These are phyloP conservation scores for Hansenula sp. DNA, from an alignment of 1,139 yeast species.

Conservation along the genomic window DNA sequence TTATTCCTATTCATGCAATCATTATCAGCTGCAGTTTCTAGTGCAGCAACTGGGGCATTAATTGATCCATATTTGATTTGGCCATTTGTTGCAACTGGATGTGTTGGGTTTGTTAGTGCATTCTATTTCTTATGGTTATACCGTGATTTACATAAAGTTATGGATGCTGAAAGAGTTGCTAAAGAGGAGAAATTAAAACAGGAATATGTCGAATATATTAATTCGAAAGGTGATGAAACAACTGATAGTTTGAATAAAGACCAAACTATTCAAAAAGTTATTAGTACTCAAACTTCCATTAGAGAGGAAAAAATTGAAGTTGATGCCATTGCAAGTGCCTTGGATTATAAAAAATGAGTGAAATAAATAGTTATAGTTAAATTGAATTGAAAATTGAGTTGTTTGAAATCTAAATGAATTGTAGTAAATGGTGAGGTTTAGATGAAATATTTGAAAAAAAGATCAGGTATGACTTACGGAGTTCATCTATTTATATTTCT, in stretches of 20 bases:
- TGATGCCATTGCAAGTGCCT: not conserved
- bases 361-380: too few relatives aligned
- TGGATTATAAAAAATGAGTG: not conserved
- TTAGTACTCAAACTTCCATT: not conserved
- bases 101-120: slow-evolving; percentile 39
- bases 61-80: slow-evolving; percentile 50
- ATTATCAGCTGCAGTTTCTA: slow-evolving; percentile 49
- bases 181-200: not conserved
- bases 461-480: too few relatives aligned
- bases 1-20: slow-evolving; percentile 57
- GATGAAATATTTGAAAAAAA: too few relatives aligned
- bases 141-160: slow-evolving; percentile 46
- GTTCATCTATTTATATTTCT: too few relatives aligned
- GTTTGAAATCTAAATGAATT: too few relatives aligned
- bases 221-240: not conserved
- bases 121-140: slow-evolving; percentile 38
- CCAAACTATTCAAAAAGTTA: not conserved
- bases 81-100: slow-evolving; percentile 48
- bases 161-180: slow-evolving; percentile 39
- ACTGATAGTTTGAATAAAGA: not conserved
- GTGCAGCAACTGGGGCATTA: slow-evolving; percentile 50
- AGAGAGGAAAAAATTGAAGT: not conserved
- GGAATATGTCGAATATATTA: not conserved
- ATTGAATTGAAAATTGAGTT: too few relatives aligned
- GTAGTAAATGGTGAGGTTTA: too few relatives aligned